Base-by-base conservation (phyloP, 805 yeast species). In the Peterozyma toletana region DNA sequence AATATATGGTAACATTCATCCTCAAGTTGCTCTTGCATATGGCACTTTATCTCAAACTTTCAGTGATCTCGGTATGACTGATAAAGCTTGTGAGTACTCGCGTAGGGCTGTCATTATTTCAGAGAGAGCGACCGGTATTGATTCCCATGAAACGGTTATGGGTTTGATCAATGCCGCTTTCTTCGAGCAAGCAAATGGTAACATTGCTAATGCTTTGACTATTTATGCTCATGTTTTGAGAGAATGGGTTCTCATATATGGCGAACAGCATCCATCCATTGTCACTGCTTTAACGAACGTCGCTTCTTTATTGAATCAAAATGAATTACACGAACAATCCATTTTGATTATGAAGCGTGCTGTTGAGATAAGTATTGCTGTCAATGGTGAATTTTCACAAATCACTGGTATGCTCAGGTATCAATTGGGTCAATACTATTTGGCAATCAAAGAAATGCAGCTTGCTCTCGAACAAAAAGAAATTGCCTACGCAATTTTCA, bases 51-150 rank as follows among this genome's bases (percentile, higher is more conserved):
- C 95, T 11, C 79, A 80, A 48, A 61, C 80, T 15, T 86, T 78
- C 64, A 72, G 77, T 46, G 88, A 82, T 46, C 58, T 78, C 38
- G 78, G 79, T 13, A 64, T 74, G 53, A 58, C 65, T 16, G 65
- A 67, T 18, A 80, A 78, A 50, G 89, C 96, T 11, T 70, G 79
- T 42, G 73, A 71, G 11, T 67, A 77, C 50, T 76, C 82, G 14
- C 78, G 93, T 53, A 82, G 77, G 58, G 78, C 96, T 2, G 73
- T 80, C 48, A 67, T 78, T 35, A 77, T 89, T 48, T 71, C 81
- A 47, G 98, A 91, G 69, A 80, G 98, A 64, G 72, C 80, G 11
- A 62, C 69, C 41, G 99, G 99, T 48, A 62, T 80, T 49, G 98
- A 91, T 57, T 77, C 93, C 11, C 77, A 75, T 54, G 91, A 88